Percentiles rank a stretch among this genome's conserved stretches.
phyloP scores from a whole-genome alignment of 345 rosid species.

The Citrus unshiu region DNA sequence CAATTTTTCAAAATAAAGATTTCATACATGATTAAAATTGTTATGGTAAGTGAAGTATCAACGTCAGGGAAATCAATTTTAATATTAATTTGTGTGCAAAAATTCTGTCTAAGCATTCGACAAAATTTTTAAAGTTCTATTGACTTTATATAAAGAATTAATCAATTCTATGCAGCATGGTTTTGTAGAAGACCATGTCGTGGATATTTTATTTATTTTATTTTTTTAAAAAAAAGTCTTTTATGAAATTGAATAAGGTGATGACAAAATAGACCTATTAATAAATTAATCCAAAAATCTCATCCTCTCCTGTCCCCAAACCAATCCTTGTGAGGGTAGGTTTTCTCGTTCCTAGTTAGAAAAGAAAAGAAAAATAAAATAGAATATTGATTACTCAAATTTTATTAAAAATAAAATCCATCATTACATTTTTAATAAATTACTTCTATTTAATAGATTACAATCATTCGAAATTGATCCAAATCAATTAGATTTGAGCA shows the following conservation, averaged over 20 bases:
- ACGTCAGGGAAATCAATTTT: not conserved
- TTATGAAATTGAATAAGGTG: not conserved
- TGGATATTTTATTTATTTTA: not conserved
- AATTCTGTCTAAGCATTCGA: no score
- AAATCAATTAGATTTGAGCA: not conserved
- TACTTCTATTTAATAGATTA: not conserved
- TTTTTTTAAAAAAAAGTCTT: not conserved
- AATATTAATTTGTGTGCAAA: not conserved
- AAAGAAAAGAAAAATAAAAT: no score
- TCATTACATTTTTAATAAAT: not conserved
- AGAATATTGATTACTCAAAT: no score
- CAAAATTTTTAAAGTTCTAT: no score
- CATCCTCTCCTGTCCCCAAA: not conserved
- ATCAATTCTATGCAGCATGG: not conserved
- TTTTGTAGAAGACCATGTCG: not conserved
- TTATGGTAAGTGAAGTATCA: not conserved
- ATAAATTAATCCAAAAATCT: not conserved
- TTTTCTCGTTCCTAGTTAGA: not conserved
- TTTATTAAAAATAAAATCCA: no score
- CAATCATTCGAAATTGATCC: not conserved
- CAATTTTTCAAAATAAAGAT: not conserved
- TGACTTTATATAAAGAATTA: not conserved
- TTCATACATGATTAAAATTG: not conserved
- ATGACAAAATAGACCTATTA: not conserved
- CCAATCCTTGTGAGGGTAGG: not conserved